These are phyloP conservation scores for Stropharia rugosoannulata DNA, from an alignment of 768 basidiomycete species.

Conservation along the genomic window DNA sequence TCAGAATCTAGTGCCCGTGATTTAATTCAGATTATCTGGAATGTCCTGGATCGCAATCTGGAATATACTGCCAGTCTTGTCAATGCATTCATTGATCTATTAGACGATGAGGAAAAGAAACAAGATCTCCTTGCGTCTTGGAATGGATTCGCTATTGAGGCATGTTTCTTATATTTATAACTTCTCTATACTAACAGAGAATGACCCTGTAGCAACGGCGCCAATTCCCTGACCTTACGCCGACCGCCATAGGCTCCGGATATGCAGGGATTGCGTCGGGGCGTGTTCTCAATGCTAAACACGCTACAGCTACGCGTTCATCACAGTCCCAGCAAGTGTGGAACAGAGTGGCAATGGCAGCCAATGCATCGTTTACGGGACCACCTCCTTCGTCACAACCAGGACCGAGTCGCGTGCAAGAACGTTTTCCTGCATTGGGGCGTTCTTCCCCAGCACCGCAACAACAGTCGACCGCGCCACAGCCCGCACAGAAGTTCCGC, in stretches of 20 bases:
- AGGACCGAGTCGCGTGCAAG: constrained; percentile 10
- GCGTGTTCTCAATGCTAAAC: constrained; percentile 81
- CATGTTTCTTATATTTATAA: constrained; percentile 24
- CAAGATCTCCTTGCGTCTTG: constrained; percentile 71
- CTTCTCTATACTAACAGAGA: not conserved
- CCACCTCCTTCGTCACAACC: constrained; percentile 21
- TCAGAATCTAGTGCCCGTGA: constrained; percentile 82
- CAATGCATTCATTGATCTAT: constrained; percentile 69
- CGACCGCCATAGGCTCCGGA: constrained; percentile 55
- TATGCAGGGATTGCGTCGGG: constrained; percentile 83
- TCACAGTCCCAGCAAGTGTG: constrained; percentile 68
- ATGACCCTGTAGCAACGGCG: constrained; percentile 62
- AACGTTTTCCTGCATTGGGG: constrained; percentile 35
- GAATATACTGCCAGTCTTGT: constrained; percentile 78
- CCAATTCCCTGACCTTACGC: constrained; percentile 79
- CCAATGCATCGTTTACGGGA: constrained; percentile 37
- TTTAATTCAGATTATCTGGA: constrained; percentile 88
- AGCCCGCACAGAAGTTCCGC: constrained; percentile 28
- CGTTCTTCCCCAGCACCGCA: constrained; percentile 15
- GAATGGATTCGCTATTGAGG: constrained; percentile 85
- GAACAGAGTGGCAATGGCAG: constrained; percentile 88
- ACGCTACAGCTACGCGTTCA: constrained; percentile 61
- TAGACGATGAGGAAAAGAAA: constrained; percentile 87
- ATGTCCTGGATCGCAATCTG: constrained; percentile 45
- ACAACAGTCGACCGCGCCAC: constrained; percentile 10